phyloP scores from a whole-genome alignment of 257 asterid genomes.

The Solanum sejunctum region DNA sequence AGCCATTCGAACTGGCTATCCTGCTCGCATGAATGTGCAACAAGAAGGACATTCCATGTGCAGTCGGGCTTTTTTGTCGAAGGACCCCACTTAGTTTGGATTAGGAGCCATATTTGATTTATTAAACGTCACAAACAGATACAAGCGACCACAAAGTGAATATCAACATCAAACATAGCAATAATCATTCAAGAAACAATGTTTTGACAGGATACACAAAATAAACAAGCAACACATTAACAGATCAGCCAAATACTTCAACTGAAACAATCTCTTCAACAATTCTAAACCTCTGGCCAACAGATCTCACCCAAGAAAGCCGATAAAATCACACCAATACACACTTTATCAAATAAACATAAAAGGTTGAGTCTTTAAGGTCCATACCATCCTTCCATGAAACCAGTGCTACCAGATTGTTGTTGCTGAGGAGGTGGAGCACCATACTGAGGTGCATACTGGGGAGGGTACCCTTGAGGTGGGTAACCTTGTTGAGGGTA shows the following conservation, averaged over 20 bases:
- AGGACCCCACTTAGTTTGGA: neutral
- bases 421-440: conserved; percentile 45
- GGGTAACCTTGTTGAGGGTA: conserved; percentile 27
- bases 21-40: neutral
- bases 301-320: neutral
- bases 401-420: conserved; percentile 22
- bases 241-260: neutral
- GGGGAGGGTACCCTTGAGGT: conserved; percentile 42
- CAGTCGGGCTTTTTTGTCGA: neutral
- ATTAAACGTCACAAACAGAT: neutral
- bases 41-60: neutral
- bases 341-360: neutral
- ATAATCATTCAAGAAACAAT: neutral
- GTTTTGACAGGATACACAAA: neutral
- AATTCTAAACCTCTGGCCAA: neutral
- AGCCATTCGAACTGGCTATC: neutral
- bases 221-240: neutral
- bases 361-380: neutral
- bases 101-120: neutral
- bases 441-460: conserved; percentile 33
- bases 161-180: neutral
- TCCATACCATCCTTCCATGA: conserved; percentile 57
- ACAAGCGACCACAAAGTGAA: neutral
- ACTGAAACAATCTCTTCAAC: neutral
- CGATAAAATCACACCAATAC: neutral